Base-by-base conservation (phyloP, 805 yeast genomes). In the Metschnikowia lochheadii region DNA sequence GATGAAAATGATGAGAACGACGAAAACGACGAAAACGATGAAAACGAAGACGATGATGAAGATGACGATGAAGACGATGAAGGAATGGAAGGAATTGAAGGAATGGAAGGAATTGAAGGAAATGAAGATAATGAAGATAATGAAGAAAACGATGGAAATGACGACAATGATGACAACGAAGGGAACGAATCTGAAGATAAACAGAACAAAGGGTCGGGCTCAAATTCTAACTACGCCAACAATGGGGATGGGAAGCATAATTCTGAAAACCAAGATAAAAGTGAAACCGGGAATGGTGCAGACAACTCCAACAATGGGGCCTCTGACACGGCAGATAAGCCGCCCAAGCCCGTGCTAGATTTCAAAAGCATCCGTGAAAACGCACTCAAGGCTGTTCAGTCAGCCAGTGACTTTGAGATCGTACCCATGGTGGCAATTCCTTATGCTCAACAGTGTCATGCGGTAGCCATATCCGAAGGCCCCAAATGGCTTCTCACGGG, bases 401-500 rank as follows among this genome's bases (percentile, higher is more conserved):
- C 68, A 0, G 82, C 89, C 7, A 72, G 77, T 2, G 69, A 79
- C 1, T 82, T 83, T 57, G 95, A 87, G 50, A 82, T 92, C 2
- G 75, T 80, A 36, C 98, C 99, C 0, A 79, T 86, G 10, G 95
- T 87, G 18, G 97, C 97, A 1, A 84, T 91, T 10, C 92, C 96
- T 1, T 89, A 88, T 59, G 77, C 89, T 1, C 70, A 88, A 1
- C 84, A 87, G 26, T 85, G 94, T 32, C 89, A 89, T 66, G 79
- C 94, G 2, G 58, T 92, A 34, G 85, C 91, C 1, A 72, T 89
- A 42, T 80, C 96, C 1, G 81, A 80, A 59, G 96, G 95, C 5
- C 84, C 90, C 39, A 84, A 84, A 62, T 91, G 90, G 85, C 73
- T 94, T 37, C 85, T 91, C 60, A 85, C 96, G 0, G 99, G 99